Evolutionary conservation across 2,329 filamentous ascomycete genomes (phyloP).

Genomic region (Aspergillus pseudoviridinutans): DNA sequence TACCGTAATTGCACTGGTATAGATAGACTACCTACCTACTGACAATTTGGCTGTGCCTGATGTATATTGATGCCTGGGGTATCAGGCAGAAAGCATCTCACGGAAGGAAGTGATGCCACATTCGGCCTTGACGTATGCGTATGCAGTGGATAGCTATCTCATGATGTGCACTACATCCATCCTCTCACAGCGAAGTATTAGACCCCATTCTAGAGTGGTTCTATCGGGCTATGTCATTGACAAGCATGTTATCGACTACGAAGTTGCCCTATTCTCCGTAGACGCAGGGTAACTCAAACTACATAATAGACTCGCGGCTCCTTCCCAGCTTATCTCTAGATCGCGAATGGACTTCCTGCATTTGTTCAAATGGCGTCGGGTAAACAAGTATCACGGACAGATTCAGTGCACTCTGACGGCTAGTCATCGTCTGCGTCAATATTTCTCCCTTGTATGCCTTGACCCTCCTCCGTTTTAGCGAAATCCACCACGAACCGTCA

Average conservation of each 20-base stretch:
- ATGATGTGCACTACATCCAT: background rate
- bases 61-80: background rate
- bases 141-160: background rate
- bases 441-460: background rate
- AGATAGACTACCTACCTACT: too few relatives aligned
- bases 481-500: slow-evolving; percentile 10
- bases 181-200: background rate
- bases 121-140: background rate
- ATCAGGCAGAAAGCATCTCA: background rate
- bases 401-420: background rate
- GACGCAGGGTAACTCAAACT: background rate
- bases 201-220: background rate
- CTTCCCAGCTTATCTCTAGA: background rate
- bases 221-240: background rate
- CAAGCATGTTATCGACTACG: background rate
- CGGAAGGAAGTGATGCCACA: background rate
- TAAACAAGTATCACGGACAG: background rate
- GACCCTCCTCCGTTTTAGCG: background rate
- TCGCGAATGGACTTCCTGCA: background rate
- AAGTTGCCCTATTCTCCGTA: background rate
- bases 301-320: background rate
- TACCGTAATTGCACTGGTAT: too few relatives aligned
- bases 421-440: background rate
- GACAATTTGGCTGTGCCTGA: background rate
- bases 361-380: background rate